Percentiles rank a stretch among this genome's conserved stretches.
phyloP scores from a whole-genome alignment of 2,329 filamentous ascomycete species.

The Emmonsia crescens region DNA sequence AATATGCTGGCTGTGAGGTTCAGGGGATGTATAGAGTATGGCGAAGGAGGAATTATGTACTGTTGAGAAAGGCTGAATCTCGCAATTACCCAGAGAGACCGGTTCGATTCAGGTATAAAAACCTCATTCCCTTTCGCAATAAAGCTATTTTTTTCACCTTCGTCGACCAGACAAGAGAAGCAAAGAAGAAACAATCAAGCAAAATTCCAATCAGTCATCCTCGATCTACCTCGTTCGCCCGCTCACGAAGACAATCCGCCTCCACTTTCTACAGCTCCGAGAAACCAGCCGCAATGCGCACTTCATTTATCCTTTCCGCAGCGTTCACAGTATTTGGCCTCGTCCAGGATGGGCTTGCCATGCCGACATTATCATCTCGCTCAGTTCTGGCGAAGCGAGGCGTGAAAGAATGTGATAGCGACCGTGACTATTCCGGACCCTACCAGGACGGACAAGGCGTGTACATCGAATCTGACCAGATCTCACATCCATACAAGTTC shows the following conservation, averaged over 20 bases:
- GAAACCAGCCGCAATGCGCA: neutral
- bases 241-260: neutral
- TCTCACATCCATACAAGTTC: neutral
- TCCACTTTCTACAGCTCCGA: neutral
- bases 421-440: neutral
- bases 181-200: neutral
- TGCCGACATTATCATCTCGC: neutral
- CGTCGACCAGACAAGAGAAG: neutral
- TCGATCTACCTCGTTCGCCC: neutral
- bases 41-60: neutral
- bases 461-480: neutral
- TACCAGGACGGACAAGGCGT: slow-evolving; percentile 1
- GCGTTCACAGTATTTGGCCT: neutral
- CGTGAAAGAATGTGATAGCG: slow-evolving; percentile 1
- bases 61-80: neutral
- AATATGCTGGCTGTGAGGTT: neutral
- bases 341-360: neutral
- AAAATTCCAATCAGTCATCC: neutral
- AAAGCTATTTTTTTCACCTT: neutral
- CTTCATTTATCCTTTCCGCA: neutral
- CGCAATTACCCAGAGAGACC: neutral
- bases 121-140: neutral
- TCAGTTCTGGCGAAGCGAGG: neutral
- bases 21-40: neutral
- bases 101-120: neutral